Base-by-base conservation (phyloP, 495 filamentous ascomycete species). In the Neurospora tetraspora region DNA sequence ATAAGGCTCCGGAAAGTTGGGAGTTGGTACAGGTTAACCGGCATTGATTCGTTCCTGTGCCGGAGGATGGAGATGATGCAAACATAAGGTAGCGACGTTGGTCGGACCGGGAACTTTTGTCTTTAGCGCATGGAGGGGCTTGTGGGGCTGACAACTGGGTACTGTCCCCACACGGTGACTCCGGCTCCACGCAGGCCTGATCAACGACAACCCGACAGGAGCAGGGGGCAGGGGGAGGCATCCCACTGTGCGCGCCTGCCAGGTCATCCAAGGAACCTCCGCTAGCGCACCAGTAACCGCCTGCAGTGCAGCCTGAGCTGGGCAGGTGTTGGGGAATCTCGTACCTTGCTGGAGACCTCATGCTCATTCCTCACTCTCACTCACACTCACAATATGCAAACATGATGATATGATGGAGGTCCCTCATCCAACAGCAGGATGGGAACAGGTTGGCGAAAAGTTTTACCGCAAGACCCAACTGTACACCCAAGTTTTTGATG, bases 391-490 rank as follows among this genome's bases (percentile, higher is more conserved):
- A 75, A 69, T 70, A 81, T 81, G 82, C 76, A 73, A 76, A 80
- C 45, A 79, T 86, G 81, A 81, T 71, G 53, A 74, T 69, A 82
- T 38, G 34, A 86, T 86, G 85, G 85, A 85, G 73, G 74, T 81
- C 71, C 79, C 81, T 76, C 81, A 91, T 83, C 93, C 96, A 71
- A 94, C 93, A 59, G 90, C 94, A 75, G 92, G 93, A 78, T 99
- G 96, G 96, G 94, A 97, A 84, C 90, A 88, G 78, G 87, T 98
- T 70, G 96, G 93, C 70, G 92, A 96, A 76, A 90, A 88, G 74
- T 99, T 96, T 82, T 99, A 98, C 84, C 91, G 95, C 79, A 98
- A 96, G 83, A 90, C 92, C 37, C 91, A 93, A 81, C 86, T 97
- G 42, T 99, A 98, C 85, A 94, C 93, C 72, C 91, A 89, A 74